Percentiles rank a stretch among this genome's conserved stretches.
Evolutionary conservation across 495 filamentous ascomycete genomes (phyloP).

Genomic region (Tuber brumale): DNA sequence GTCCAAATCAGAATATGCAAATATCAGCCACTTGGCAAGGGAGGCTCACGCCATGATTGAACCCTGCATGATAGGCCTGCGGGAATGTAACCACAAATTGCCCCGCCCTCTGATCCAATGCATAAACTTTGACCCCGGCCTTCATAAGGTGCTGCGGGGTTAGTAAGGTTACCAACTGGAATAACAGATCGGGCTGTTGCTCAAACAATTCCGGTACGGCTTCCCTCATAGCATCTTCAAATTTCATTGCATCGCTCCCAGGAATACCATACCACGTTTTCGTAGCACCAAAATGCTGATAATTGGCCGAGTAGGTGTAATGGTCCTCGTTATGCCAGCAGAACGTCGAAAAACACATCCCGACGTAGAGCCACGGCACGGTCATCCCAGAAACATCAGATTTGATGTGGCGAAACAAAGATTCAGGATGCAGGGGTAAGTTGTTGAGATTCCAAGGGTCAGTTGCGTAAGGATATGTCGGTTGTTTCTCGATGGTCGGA

Average conservation of each 20-base stretch:
- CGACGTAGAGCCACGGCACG: slow-evolving; percentile 98
- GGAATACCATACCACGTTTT: slow-evolving; percentile 99
- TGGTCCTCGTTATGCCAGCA: slow-evolving; percentile 99
- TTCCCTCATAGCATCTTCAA: slow-evolving; percentile 89
- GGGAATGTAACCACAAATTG: slow-evolving; percentile 95
- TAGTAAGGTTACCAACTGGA: slow-evolving; percentile 91
- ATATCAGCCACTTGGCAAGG: slow-evolving; percentile 36
- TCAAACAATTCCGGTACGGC: slow-evolving; percentile 96
- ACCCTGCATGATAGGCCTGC: slow-evolving; percentile 84
- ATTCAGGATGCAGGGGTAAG: slow-evolving; percentile 82
- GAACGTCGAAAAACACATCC: slow-evolving; percentile 99
- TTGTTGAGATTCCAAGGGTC: slow-evolving; percentile 97
- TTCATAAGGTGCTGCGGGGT: slow-evolving; percentile 92
- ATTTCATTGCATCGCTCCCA: slow-evolving; percentile 83
- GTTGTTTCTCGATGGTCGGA: slow-evolving; percentile 87
- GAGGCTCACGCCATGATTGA: slow-evolving; percentile 64
- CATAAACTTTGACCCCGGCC: slow-evolving; percentile 86
- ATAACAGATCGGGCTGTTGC: slow-evolving; percentile 91
- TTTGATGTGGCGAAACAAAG: slow-evolving; percentile 93
- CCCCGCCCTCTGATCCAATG: slow-evolving; percentile 87
- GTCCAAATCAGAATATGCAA: slow-evolving; percentile 33
- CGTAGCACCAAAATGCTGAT: slow-evolving; percentile 96
- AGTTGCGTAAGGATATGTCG: slow-evolving; percentile 71
- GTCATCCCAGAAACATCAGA: slow-evolving; percentile 99
- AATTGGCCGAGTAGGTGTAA: slow-evolving; percentile 95